Evolutionary conservation across 805 yeast species (phyloP), one percentile per base, ranked within the genome.

Genomic region (Millerozyma acaciae): DNA sequence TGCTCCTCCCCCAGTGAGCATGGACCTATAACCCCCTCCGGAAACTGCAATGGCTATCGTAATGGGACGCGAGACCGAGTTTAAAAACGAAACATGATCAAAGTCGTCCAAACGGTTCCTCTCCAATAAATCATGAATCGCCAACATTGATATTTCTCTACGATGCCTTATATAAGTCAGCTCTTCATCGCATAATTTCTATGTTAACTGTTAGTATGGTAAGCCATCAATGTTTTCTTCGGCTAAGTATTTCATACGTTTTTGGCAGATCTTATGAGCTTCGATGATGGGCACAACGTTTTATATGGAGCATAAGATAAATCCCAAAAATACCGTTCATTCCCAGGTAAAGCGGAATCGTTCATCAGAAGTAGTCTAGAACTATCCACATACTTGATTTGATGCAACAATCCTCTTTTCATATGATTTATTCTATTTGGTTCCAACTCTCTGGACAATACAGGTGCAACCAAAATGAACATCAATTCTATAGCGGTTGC

Each of bases 1-100:
- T 2, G 66, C 63, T 0, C 85, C 85, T 0, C 76, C 81, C 0
- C 76, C 78, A 12, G 65, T 61, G 13, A 78, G 47, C 80, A 78
- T 75, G 6, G 84, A 72, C 33, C 84, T 56, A 50, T 75, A 72
- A 2, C 77, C 76, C 4, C 76, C 78, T 1, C 78, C 78, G 9
- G 75, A 67, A 4, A 72, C 35, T 2, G 73, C 65, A 2, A 73
- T 40, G 4, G 69, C 71, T 6, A 71, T 58, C 10, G 35, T 51
- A 8, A 47, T 42, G 1, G 57, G 47, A 35, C 33, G 35, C 10
- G 30, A 16, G 21, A 37, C 37, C 28, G 12, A 37, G 31, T 5
- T 42, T n/a, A 45, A 39, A 37, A 55, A 60, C 14, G 23, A 25
- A 6, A 45, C 42, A 4, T 48, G 40, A 28, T 65, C 51, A 21